Evolutionary conservation across 352 stramenopile genomes (phyloP).

Genomic region (Blastocystis sp.): DNA sequence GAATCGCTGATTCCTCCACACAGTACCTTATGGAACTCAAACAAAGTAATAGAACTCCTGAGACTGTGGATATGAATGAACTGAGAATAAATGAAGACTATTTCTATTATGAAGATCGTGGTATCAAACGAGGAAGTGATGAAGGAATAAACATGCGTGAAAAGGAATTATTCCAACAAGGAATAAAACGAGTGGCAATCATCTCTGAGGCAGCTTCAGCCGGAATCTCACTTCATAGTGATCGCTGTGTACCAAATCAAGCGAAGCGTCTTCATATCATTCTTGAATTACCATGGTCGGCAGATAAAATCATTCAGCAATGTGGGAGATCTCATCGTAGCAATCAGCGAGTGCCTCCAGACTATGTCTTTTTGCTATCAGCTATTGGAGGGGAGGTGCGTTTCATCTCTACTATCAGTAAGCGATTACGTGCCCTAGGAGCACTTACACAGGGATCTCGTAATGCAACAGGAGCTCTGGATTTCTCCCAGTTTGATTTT

Average conservation of each 20-base stretch:
- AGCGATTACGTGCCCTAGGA: slow-evolving; percentile 35
- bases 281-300: slow-evolving; percentile 76
- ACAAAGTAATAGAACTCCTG: background rate
- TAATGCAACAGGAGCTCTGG: slow-evolving; percentile 39
- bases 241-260: slow-evolving; percentile 68
- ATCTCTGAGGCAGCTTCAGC: slow-evolving; percentile 80
- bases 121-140: slow-evolving; percentile 64
- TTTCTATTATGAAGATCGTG: slow-evolving; percentile 48
- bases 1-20: background rate
- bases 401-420: slow-evolving; percentile 31
- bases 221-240: slow-evolving; percentile 78
- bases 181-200: slow-evolving; percentile 78
- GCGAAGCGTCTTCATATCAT: slow-evolving; percentile 79
- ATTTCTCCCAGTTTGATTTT: slow-evolving; percentile 58
- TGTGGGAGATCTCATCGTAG: slow-evolving; percentile 38
- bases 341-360: slow-evolving; percentile 49
- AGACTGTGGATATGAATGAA: background rate
- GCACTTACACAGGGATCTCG: slow-evolving; percentile 44
- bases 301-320: slow-evolving; percentile 73
- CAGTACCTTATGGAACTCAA: background rate
- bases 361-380: slow-evolving; percentile 60
- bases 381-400: slow-evolving; percentile 34
- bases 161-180: slow-evolving; percentile 75
- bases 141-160: slow-evolving; percentile 76
- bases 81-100: slow-evolving; percentile 13